phyloP scores from a whole-genome alignment of 208 protist genomes.

The Histomonas meleagridis region DNA sequence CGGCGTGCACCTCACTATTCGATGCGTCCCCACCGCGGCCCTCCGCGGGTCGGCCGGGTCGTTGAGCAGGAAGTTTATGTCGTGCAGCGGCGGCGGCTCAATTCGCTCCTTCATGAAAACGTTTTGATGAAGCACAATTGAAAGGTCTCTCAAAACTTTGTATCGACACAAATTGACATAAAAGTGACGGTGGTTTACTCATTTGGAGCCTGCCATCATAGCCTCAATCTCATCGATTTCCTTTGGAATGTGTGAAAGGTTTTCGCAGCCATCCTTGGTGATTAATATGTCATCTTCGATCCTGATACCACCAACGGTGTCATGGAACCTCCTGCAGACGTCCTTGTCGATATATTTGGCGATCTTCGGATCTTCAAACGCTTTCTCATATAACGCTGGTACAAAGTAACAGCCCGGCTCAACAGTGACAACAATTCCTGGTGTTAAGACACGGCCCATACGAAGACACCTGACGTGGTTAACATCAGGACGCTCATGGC shows the following conservation, averaged over 20 bases:
- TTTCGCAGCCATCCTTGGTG: constrained; percentile 42
- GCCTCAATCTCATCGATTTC: constrained; percentile 46
- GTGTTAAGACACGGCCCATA: constrained; percentile 39
- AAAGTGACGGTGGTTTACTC: no score
- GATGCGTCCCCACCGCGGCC: no score
- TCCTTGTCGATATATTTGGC: constrained; percentile 38
- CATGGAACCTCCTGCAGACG: background rate
- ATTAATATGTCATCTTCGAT: constrained; percentile 52
- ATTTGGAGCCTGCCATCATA: constrained; percentile 49
- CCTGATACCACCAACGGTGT: constrained; percentile 45
- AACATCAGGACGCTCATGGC: background rate
- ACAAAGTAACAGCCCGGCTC: constrained; percentile 62
- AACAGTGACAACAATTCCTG: constrained; percentile 55
- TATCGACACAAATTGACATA: no score
- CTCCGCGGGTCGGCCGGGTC: no score
- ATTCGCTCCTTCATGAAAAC: no score
- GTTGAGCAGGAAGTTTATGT: no score
- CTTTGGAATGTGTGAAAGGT: constrained; percentile 47
- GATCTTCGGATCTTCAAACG: constrained; percentile 38
- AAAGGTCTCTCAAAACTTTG: no score
- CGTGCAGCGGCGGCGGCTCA: no score
- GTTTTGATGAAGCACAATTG: no score
- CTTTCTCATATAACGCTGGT: constrained; percentile 45
- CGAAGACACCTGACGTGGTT: constrained; percentile 39
- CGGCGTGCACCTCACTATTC: no score